phyloP scores from a whole-genome alignment of 1,284 basidiomycete species.

The Phellinidium pouzarii region DNA sequence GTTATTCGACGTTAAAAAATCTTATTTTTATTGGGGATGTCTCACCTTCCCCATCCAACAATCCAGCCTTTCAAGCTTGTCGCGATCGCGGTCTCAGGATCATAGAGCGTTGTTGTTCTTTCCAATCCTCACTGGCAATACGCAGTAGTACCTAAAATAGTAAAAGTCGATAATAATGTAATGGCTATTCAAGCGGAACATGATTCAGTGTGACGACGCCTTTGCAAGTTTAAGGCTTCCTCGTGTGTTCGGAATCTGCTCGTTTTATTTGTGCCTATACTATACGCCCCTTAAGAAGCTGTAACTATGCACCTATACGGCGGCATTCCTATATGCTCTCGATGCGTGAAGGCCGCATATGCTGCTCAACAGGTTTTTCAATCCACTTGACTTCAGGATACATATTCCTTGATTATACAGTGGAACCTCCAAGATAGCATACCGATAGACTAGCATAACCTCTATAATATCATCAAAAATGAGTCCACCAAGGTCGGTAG shows the following conservation, averaged over 20 bases:
- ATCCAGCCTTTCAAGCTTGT: not conserved
- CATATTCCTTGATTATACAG: not conserved
- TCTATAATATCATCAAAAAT: too few relatives aligned
- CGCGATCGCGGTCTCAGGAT: not conserved
- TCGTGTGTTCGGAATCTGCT: too few relatives aligned
- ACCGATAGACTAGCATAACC: too few relatives aligned
- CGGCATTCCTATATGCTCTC: conserved; percentile 24
- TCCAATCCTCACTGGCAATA: too few relatives aligned
- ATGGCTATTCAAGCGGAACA: not conserved
- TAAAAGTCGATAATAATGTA: not conserved
- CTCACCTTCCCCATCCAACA: not conserved
- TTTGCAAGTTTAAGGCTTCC: too few relatives aligned
- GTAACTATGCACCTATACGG: conserved; percentile 23
- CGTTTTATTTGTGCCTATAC: too few relatives aligned
- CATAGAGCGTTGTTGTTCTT: not conserved
- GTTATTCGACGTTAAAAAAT: not conserved
- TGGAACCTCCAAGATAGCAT: too few relatives aligned
- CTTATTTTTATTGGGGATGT: not conserved
- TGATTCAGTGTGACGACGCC: not conserved
- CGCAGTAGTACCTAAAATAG: too few relatives aligned
- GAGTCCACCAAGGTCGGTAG: too few relatives aligned
- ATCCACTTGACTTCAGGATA: conserved; percentile 10
- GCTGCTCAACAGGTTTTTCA: conserved; percentile 68
- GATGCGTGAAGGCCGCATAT: conserved; percentile 64
- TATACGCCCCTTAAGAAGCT: too few relatives aligned